These are phyloP conservation scores for Amphicarpaea edgeworthii DNA, from an alignment of 306 rosid species.

Conservation along the genomic window DNA sequence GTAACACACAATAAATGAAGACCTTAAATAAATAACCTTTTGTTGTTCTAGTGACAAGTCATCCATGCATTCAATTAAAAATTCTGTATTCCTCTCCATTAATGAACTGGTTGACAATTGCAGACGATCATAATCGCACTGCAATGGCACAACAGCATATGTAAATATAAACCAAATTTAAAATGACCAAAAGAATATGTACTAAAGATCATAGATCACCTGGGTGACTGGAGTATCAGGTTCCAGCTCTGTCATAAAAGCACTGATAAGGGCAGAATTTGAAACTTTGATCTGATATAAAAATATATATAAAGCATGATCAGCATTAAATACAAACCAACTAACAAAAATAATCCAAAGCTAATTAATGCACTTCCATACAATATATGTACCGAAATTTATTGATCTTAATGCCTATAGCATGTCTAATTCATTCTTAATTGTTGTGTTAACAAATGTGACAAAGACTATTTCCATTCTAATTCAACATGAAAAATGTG, in stretches of 20 bases:
- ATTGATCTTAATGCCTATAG: background rate
- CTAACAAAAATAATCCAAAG: conserved; percentile 8
- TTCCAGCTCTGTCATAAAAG: conserved; percentile 95
- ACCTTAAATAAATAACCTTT: conserved; percentile 65
- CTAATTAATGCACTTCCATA: conserved; percentile 8
- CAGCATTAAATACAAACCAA: conserved; percentile 22
- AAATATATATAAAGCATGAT: conserved; percentile 33
- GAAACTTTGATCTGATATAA: conserved; percentile 85
- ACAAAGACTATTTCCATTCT: background rate
- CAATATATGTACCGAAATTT: background rate
- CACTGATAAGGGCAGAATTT: conserved; percentile 95
- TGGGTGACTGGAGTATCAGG: conserved; percentile 86
- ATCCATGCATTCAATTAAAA: conserved; percentile 97
- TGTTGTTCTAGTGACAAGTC: conserved; percentile 93
- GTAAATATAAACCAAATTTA: conserved; percentile 31
- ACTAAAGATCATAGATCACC: conserved; percentile 56
- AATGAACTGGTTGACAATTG: conserved; percentile 85
- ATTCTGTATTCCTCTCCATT: conserved; percentile 91
- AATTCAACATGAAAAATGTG: background rate
- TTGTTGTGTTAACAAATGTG: background rate
- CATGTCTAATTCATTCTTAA: background rate
- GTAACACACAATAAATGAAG: conserved; percentile 21
- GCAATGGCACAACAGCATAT: conserved; percentile 36
- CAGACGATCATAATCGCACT: conserved; percentile 96
- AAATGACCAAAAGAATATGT: conserved; percentile 29